Evolutionary conservation across 176 grass and related monocot genomes (phyloP).

Genomic region (Phyllostachys edulis): DNA sequence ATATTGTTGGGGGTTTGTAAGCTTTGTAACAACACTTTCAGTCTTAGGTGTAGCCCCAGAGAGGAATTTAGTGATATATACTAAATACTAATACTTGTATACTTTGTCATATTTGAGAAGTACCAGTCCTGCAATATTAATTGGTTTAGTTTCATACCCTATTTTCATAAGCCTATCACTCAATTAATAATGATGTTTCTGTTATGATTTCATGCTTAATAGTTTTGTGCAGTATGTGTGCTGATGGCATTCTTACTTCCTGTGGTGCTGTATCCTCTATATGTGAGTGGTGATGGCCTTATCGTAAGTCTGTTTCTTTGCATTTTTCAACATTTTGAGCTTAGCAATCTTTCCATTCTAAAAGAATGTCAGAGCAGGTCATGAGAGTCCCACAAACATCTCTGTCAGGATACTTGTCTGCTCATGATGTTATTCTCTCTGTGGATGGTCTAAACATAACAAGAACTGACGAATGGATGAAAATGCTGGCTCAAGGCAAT

Average conservation of each 20-base stretch:
- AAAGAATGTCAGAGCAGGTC: conserved; percentile 58
- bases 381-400: conserved; percentile 54
- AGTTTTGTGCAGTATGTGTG: conserved; percentile 80
- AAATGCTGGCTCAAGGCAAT: conserved; percentile 48
- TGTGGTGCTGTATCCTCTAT: conserved; percentile 64
- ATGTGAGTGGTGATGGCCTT: conserved; percentile 64
- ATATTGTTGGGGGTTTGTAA: not conserved
- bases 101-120: not conserved
- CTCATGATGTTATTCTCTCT: conserved; percentile 73
- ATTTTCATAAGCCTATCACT: conserved; percentile 13
- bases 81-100: too few relatives aligned
- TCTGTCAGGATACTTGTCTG: conserved; percentile 62
- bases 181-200: conserved; percentile 23
- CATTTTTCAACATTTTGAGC: conserved; percentile 26
- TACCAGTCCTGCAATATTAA: not conserved
- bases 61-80: not conserved
- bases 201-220: conserved; percentile 47
- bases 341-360: conserved; percentile 17
- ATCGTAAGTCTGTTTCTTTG: conserved; percentile 58
- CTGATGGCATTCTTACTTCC: conserved; percentile 66
- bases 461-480: conserved; percentile 64
- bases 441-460: conserved; percentile 73
- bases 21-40: too few relatives aligned
- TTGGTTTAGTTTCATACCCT: not conserved
- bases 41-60: not conserved